Percentiles rank a stretch among this genome's conserved stretches.
Conservation (phyloP, 179 eudicot genomes). For the Corrigiola litoralis region DNA sequence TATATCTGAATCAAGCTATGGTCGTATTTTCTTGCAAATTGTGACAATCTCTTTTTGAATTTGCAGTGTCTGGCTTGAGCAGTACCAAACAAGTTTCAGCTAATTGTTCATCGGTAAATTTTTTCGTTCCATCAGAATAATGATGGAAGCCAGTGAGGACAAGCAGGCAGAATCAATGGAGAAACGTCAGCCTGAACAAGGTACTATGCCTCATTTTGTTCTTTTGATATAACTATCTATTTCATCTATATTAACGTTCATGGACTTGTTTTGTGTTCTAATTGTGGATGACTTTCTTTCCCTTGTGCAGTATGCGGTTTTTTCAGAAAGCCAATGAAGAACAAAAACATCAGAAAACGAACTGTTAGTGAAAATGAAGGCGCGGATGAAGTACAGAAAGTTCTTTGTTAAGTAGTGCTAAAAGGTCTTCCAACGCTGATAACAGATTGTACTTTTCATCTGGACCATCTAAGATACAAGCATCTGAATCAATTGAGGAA, state of each 20-base stretch:
- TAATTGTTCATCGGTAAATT: too few relatives aligned
- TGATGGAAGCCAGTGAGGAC: conserved; percentile 17
- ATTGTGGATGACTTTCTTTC: neutral
- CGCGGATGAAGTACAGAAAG: conserved; percentile 39
- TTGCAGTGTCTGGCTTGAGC: too few relatives aligned
- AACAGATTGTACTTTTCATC: conserved; percentile 62
- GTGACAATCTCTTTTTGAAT: too few relatives aligned
- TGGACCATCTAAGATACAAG: conserved; percentile 39
- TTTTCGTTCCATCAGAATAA: too few relatives aligned
- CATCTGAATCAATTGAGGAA: conserved; percentile 34
- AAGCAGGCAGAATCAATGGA: conserved; percentile 19
- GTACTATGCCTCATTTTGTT: conserved; percentile 4
- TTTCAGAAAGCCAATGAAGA: conserved; percentile 69
- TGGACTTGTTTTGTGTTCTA: neutral
- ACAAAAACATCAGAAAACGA: conserved; percentile 75
- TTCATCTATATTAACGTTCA: neutral
- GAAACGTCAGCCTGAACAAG: conserved; percentile 23
- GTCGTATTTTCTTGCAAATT: too few relatives aligned
- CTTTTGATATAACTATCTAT: neutral
- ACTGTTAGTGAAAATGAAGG: conserved; percentile 36
- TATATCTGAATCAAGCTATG: too few relatives aligned
- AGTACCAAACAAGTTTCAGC: too few relatives aligned
- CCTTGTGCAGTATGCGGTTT: conserved; percentile 64
- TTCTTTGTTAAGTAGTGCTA: conserved; percentile 31
- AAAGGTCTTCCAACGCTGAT: conserved; percentile 39